Percentiles rank a stretch among this genome's conserved stretches.
Evolutionary conservation across 2,329 filamentous ascomycete genomes (phyloP).

Genomic region (Dissoconium aciculare): DNA sequence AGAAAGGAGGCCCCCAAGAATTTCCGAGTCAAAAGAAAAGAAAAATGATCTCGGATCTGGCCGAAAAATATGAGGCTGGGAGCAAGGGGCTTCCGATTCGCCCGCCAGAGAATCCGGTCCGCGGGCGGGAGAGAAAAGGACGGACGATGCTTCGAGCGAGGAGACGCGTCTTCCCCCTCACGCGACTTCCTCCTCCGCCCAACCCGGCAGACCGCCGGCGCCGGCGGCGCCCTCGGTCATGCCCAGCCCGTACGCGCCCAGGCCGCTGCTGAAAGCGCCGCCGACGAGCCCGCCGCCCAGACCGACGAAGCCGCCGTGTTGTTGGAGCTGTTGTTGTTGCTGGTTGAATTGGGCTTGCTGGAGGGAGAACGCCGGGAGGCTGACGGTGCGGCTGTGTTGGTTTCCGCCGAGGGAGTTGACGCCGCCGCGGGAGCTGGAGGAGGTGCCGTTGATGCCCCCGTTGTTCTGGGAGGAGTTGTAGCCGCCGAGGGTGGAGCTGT

Average conservation of each 20-base stretch:
- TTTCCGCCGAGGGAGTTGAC: conserved; percentile 33
- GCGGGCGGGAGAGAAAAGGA: too few species aligned
- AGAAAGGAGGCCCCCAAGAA: too few species aligned
- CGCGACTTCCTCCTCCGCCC: conserved; percentile 47
- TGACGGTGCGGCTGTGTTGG: conserved; percentile 64
- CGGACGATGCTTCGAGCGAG: too few species aligned
- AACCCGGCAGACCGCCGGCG: conserved; percentile 44
- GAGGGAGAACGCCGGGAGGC: conserved; percentile 59
- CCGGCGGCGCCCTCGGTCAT: conserved; percentile 45
- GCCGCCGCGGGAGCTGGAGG: conserved; percentile 28
- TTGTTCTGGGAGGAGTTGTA: conserved; percentile 9
- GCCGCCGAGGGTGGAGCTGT: conserved; percentile 22
- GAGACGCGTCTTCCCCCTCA: too few species aligned
- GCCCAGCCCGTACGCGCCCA: conserved; percentile 40
- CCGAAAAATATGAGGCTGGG: too few species aligned
- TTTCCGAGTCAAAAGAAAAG: too few species aligned
- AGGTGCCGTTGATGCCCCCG: conserved; percentile 8
- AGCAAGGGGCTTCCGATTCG: too few species aligned
- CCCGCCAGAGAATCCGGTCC: too few species aligned
- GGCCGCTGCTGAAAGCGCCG: conserved; percentile 37
- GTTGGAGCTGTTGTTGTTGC: conserved; percentile 27
- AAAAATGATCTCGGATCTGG: too few species aligned
- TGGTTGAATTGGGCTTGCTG: conserved; percentile 23
- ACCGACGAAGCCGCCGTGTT: conserved; percentile 33
- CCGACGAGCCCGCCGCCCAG: conserved; percentile 45